These are phyloP conservation scores for Plasmopara muralis DNA, from an alignment of 352 stramenopile species.

Conservation along the genomic window DNA sequence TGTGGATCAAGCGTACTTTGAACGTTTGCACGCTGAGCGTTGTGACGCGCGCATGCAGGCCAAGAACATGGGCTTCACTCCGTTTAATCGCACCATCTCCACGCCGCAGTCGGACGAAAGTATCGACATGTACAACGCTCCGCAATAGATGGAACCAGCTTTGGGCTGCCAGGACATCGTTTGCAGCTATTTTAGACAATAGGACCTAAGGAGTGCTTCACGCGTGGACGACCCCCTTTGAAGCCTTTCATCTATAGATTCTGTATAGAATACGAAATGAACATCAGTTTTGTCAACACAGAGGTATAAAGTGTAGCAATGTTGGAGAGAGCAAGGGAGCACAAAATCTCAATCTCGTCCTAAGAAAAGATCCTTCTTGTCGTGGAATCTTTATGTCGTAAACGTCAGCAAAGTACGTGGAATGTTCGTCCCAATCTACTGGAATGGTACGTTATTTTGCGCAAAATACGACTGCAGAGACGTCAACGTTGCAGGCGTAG, in stretches of 20 bases:
- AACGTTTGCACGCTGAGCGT: slow-evolving; percentile 68
- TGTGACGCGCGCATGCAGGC: slow-evolving; percentile 78
- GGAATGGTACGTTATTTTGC: slow-evolving; percentile 61
- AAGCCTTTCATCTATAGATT: slow-evolving; percentile 22
- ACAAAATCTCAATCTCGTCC: slow-evolving; percentile 5
- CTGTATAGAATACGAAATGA: slow-evolving; percentile 36
- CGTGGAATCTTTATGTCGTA: slow-evolving; percentile 5
- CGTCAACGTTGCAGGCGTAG: slow-evolving; percentile 24
- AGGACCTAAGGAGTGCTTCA: slow-evolving; percentile 11
- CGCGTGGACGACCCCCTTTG: slow-evolving; percentile 5
- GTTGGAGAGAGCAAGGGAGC: slow-evolving; percentile 7
- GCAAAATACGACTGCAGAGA: slow-evolving; percentile 54
- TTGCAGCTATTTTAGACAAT: not conserved
- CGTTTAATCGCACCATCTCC: slow-evolving; percentile 73
- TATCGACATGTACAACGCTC: slow-evolving; percentile 87
- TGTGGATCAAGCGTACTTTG: slow-evolving; percentile 80
- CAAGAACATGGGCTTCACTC: slow-evolving; percentile 76
- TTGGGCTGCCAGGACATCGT: slow-evolving; percentile 6
- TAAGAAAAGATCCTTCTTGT: slow-evolving; percentile 21
- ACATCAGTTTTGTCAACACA: slow-evolving; percentile 15
- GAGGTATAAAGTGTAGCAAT: slow-evolving; percentile 1
- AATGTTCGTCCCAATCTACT: slow-evolving; percentile 30
- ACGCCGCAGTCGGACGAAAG: slow-evolving; percentile 75
- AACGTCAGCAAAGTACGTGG: not conserved
- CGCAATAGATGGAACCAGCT: slow-evolving; percentile 42